phyloP scores from a whole-genome alignment of 2,329 filamentous ascomycete genomes.

The Claviceps africana region DNA sequence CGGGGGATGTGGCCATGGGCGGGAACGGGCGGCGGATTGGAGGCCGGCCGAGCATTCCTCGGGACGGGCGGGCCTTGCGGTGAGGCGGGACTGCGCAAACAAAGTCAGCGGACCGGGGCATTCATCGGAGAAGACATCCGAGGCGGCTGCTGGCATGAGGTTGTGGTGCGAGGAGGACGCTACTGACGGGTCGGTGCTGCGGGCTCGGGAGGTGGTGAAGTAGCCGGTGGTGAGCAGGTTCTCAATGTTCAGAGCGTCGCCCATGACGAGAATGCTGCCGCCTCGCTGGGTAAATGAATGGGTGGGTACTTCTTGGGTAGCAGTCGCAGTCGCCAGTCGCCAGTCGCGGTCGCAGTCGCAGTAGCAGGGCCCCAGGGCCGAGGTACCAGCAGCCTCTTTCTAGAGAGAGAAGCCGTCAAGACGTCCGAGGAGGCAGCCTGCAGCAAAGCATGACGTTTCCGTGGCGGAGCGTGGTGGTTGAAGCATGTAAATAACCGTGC shows the following conservation, averaged over 20 bases:
- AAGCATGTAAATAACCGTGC: too few species aligned
- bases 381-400: not conserved
- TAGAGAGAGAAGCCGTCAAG: too few species aligned
- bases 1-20: slow-evolving; percentile 5
- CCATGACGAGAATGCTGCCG: slow-evolving; percentile 22
- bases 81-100: slow-evolving; percentile 5
- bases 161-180: not conserved
- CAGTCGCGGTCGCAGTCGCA: slow-evolving; percentile 11
- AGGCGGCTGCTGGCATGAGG: not conserved
- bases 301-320: too few species aligned
- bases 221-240: slow-evolving; percentile 35
- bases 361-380: not conserved
- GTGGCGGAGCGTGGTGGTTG: too few species aligned
- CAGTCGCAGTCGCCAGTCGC: slow-evolving; percentile 7
- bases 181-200: slow-evolving; percentile 16
- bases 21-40: slow-evolving; percentile 7
- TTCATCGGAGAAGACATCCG: not conserved
- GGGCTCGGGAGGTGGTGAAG: slow-evolving; percentile 33
- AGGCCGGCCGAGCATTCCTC: slow-evolving; percentile 7
- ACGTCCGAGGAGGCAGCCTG: too few species aligned
- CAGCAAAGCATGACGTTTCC: too few species aligned
- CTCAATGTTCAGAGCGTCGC: slow-evolving; percentile 29
- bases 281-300: not conserved
- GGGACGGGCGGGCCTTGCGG: slow-evolving; percentile 10
- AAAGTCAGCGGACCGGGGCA: not conserved